Conservation (phyloP, 1,284 basidiomycete species). For the Ceratobasidium sp. region DNA sequence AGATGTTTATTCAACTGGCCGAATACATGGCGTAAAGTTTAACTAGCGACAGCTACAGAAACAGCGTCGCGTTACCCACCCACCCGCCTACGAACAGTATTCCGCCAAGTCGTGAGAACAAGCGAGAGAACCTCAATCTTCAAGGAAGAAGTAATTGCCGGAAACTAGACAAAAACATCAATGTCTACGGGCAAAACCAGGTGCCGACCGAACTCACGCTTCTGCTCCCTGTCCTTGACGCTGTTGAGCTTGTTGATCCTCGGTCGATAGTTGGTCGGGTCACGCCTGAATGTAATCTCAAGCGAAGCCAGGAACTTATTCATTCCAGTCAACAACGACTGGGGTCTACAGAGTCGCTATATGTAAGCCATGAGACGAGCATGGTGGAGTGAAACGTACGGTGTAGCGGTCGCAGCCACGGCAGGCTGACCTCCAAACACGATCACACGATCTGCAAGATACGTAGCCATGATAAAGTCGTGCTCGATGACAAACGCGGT, state of each 20-base stretch:
- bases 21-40: constrained; percentile 15
- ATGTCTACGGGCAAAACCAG: constrained; percentile 3
- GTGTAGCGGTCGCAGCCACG: constrained; percentile 80
- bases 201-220: constrained; percentile 62
- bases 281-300: constrained; percentile 94
- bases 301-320: constrained; percentile 91
- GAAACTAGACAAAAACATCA: constrained; percentile 57
- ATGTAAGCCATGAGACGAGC: constrained; percentile 36
- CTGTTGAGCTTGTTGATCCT: constrained; percentile 94
- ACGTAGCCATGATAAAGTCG: constrained; percentile 98
- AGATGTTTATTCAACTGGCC: constrained; percentile 9
- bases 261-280: constrained; percentile 92
- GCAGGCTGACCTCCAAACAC: constrained; percentile 91
- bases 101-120: not conserved
- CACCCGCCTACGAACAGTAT: constrained; percentile 26
- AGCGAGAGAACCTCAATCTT: constrained; percentile 59
- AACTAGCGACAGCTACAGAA: not conserved
- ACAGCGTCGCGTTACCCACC: constrained; percentile 27
- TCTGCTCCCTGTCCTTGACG: constrained; percentile 94
- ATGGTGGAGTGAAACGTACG: constrained; percentile 59
- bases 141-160: constrained; percentile 91
- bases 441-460: constrained; percentile 95
- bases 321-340: constrained; percentile 85
- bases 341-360: constrained; percentile 61
- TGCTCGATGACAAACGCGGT: constrained; percentile 98